phyloP scores from a whole-genome alignment of 306 rosid genomes.

The Gynostemma pentaphyllum region DNA sequence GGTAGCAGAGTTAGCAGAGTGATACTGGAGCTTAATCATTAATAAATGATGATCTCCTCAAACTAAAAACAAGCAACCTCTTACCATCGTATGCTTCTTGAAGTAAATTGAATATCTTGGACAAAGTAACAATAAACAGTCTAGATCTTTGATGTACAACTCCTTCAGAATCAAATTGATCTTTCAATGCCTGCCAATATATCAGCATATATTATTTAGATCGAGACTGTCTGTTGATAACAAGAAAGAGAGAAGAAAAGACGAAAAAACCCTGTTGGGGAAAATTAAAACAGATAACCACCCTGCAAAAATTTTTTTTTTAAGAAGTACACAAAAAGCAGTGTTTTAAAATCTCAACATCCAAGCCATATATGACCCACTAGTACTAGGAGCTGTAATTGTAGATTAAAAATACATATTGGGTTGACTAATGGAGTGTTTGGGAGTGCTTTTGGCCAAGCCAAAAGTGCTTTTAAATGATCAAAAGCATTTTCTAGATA shows the following conservation, averaged over 20 bases:
- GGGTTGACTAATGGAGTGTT: too few relatives aligned
- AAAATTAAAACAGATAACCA: not conserved
- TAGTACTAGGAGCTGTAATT: not conserved
- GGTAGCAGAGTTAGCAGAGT: not conserved
- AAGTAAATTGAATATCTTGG: slow-evolving; percentile 48
- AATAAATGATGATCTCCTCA: not conserved
- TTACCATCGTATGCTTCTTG: slow-evolving; percentile 45
- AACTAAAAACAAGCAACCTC: slow-evolving; percentile 34
- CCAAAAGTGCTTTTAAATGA: too few relatives aligned
- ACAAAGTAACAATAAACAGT: slow-evolving; percentile 43
- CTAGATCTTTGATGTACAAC: slow-evolving; percentile 44
- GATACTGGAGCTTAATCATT: not conserved
- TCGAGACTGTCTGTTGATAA: too few relatives aligned
- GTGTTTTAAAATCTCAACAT: not conserved
- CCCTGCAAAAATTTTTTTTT: not conserved
- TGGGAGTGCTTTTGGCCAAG: too few relatives aligned
- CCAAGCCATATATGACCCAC: not conserved
- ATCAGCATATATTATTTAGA: not conserved
- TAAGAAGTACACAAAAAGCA: not conserved
- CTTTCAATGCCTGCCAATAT: slow-evolving; percentile 45
- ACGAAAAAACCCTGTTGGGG: not conserved
- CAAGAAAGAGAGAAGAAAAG: not conserved
- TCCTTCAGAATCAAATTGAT: slow-evolving; percentile 46
- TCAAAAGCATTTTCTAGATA: too few relatives aligned
- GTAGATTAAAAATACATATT: not conserved